These are phyloP conservation scores for Boechera retrofracta DNA, from an alignment of 345 rosid genomes.

Conservation along the genomic window DNA sequence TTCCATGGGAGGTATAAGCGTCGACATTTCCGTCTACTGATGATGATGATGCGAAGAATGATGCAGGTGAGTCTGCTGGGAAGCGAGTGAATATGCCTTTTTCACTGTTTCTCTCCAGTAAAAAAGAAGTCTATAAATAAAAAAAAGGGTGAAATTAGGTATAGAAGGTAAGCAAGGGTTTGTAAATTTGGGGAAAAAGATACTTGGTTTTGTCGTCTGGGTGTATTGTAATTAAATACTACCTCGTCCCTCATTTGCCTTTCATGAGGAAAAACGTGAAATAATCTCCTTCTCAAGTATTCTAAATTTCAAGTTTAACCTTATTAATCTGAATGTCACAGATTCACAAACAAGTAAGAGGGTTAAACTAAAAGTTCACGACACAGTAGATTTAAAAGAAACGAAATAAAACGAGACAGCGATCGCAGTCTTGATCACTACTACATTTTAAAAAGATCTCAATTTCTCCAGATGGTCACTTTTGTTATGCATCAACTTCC, in stretches of 20 bases:
- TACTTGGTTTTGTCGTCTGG: conserved; percentile 45
- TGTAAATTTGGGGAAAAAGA: conserved; percentile 33
- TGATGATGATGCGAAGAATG: conserved; percentile 12
- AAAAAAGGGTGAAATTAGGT: conserved; percentile 23
- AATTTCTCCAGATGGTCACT: background rate
- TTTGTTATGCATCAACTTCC: conserved; percentile 11
- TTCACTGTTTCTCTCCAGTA: conserved; percentile 37
- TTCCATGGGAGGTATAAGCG: conserved; percentile 66
- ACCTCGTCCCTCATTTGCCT: conserved; percentile 26
- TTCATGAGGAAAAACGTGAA: conserved; percentile 24
- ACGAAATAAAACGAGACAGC: background rate
- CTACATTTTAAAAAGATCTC: background rate
- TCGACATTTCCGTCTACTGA: conserved; percentile 86
- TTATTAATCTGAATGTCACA: background rate
- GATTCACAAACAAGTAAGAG: background rate
- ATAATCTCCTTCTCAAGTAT: conserved; percentile 12
- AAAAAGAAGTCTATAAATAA: conserved; percentile 36
- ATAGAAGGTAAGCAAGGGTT: conserved; percentile 42
- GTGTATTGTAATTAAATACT: conserved; percentile 44
- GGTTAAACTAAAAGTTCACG: background rate
- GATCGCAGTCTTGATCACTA: background rate
- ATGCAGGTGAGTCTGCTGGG: conserved; percentile 37
- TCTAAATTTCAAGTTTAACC: background rate
- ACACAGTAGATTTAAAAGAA: background rate
- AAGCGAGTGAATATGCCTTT: conserved; percentile 35